A percentile compares a stretch with the other conserved stretches of the same genome.
These are phyloP conservation scores for Emmonsiellopsis sp. DNA, from an alignment of 2,329 filamentous ascomycete species.

Conservation along the genomic window DNA sequence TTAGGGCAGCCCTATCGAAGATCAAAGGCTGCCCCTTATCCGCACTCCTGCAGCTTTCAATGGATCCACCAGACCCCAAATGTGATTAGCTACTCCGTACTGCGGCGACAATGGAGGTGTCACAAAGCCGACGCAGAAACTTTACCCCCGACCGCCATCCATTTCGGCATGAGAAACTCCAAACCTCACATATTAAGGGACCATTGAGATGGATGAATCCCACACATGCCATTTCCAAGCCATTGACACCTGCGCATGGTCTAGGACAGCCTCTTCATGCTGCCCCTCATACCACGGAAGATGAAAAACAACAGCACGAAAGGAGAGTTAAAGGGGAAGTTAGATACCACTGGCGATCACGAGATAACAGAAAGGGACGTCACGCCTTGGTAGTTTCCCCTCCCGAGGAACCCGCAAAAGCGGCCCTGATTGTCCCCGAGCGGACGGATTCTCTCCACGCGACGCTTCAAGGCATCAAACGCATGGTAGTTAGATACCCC, in stretches of 20 bases:
- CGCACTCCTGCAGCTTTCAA: not conserved
- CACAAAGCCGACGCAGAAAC: not conserved
- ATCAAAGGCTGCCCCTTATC: too few species aligned
- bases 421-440: constrained; percentile 20
- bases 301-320: not conserved
- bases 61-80: not conserved
- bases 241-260: not conserved
- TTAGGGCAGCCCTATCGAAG: not conserved
- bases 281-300: not conserved
- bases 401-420: constrained; percentile 13
- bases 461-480: constrained; percentile 29
- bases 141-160: not conserved
- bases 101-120: not conserved
- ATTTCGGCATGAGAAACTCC: not conserved
- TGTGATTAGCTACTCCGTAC: not conserved
- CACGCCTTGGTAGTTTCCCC: constrained; percentile 27
- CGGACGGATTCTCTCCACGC: constrained; percentile 24
- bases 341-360: constrained; percentile 27
- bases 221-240: not conserved
- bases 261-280: not conserved
- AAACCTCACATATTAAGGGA: not conserved
- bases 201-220: not conserved
- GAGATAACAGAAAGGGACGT: constrained; percentile 41
- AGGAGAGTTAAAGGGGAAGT: constrained; percentile 1
- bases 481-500: constrained; percentile 43